These are phyloP conservation scores for Crithidia sp. DNA, from an alignment of 208 protist species.

Conservation along the genomic window DNA sequence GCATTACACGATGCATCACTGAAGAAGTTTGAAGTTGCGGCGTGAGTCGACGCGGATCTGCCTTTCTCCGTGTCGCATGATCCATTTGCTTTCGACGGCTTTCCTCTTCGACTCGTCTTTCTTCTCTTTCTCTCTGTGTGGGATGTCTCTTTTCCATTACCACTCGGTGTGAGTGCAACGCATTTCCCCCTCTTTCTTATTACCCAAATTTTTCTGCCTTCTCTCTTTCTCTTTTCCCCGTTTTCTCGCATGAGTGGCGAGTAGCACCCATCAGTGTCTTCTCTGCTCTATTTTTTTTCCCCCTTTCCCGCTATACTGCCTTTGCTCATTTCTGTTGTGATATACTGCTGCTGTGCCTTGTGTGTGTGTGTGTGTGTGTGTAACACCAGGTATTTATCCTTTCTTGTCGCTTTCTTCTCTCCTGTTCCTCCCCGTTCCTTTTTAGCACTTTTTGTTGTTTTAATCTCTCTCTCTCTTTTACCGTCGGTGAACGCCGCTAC, in stretches of 20 bases:
- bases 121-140: no score
- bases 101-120: no score
- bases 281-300: background rate
- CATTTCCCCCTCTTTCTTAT: no score
- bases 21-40: no score
- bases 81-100: no score
- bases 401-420: background rate
- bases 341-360: background rate
- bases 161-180: no score
- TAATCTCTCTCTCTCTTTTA: constrained; percentile 9
- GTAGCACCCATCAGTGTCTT: background rate
- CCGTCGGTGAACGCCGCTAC: background rate
- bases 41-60: no score
- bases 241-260: background rate
- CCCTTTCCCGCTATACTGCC: background rate
- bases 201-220: no score
- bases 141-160: no score
- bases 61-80: no score
- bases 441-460: constrained; percentile 1
- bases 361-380: background rate
- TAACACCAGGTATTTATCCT: background rate
- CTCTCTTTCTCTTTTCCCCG: no score
- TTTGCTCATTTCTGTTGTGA: background rate
- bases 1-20: no score
- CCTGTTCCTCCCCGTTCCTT: constrained; percentile 1